Conservation (phyloP, 305 asterid genomes). For the Fraxinus sp. region DNA sequence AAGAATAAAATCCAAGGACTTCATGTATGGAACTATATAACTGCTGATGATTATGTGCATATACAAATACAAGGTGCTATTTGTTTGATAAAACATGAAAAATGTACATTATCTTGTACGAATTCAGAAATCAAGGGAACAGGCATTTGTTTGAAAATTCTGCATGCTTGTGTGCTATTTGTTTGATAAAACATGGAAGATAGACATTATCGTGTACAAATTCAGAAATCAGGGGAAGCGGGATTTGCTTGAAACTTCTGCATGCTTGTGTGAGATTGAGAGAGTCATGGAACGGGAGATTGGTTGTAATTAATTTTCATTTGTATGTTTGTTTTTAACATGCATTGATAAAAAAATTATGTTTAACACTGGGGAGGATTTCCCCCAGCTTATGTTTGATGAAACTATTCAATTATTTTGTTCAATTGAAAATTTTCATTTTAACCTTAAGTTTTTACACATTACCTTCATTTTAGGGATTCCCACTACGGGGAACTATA, state of each 20-base stretch:
- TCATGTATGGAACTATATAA: background rate
- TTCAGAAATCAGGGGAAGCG: background rate
- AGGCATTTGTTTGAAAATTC: slow-evolving; percentile 10
- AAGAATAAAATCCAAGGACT: background rate
- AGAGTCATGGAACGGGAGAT: background rate
- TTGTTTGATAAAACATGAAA: slow-evolving; percentile 1
- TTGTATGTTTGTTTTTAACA: background rate
- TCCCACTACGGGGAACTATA: slow-evolving; percentile 84
- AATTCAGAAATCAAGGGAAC: background rate
- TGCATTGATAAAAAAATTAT: background rate
- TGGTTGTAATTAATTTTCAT: slow-evolving; percentile 8
- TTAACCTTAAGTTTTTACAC: slow-evolving; percentile 23
- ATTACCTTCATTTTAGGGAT: slow-evolving; percentile 59
- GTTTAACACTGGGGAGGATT: background rate
- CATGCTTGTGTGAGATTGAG: background rate
- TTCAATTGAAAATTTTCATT: background rate
- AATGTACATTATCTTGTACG: background rate
- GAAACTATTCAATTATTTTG: background rate
- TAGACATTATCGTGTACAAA: background rate
- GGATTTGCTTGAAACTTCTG: slow-evolving; percentile 6
- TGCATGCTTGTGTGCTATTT: background rate
- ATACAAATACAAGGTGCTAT: background rate
- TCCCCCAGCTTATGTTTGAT: slow-evolving; percentile 7
- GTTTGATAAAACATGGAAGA: slow-evolving; percentile 1
- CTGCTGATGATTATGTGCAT: slow-evolving; percentile 4